These are phyloP conservation scores for Naematelia aurantialba DNA, from an alignment of 768 basidiomycete genomes.

Conservation along the genomic window DNA sequence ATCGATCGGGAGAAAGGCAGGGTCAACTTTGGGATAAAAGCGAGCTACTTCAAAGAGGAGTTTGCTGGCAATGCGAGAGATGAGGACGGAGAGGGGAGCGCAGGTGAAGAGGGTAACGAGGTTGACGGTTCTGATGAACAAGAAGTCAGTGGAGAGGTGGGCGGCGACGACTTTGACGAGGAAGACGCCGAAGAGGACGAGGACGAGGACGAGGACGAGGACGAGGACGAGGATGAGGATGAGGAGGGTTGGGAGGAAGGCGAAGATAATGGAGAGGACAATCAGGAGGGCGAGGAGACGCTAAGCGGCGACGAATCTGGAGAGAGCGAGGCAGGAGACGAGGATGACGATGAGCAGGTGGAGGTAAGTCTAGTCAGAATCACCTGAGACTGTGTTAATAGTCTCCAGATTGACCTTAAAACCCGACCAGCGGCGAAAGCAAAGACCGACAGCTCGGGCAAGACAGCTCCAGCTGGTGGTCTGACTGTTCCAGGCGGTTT, in stretches of 20 bases:
- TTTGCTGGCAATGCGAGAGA: slow-evolving; percentile 37
- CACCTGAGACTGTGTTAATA: neutral
- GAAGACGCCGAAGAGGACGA: slow-evolving; percentile 51
- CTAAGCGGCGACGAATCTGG: slow-evolving; percentile 50
- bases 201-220: slow-evolving; percentile 50
- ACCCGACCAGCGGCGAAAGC: slow-evolving; percentile 15
- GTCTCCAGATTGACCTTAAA: slow-evolving; percentile 1
- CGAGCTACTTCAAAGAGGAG: slow-evolving; percentile 66
- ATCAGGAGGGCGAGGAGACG: slow-evolving; percentile 18
- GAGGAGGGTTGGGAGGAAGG: slow-evolving; percentile 51
- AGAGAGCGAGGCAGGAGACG: slow-evolving; percentile 50
- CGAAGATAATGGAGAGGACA: slow-evolving; percentile 40
- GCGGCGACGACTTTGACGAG: slow-evolving; percentile 41
- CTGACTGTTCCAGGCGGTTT: slow-evolving; percentile 44
- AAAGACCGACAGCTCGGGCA: neutral
- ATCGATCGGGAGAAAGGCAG: slow-evolving; percentile 75
- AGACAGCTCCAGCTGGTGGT: slow-evolving; percentile 6
- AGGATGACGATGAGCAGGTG: slow-evolving; percentile 49
- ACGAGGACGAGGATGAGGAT: slow-evolving; percentile 51
- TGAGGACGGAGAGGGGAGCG: slow-evolving; percentile 33
- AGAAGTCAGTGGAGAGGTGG: slow-evolving; percentile 38
- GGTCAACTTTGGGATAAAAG: slow-evolving; percentile 76
- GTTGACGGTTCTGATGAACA: slow-evolving; percentile 30
- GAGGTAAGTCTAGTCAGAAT: slow-evolving; percentile 6
- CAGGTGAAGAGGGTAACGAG: slow-evolving; percentile 45